A percentile compares a stretch with the other conserved stretches of the same genome.
Conservation (phyloP, 768 basidiomycete genomes). For the Clavulina sp. region DNA sequence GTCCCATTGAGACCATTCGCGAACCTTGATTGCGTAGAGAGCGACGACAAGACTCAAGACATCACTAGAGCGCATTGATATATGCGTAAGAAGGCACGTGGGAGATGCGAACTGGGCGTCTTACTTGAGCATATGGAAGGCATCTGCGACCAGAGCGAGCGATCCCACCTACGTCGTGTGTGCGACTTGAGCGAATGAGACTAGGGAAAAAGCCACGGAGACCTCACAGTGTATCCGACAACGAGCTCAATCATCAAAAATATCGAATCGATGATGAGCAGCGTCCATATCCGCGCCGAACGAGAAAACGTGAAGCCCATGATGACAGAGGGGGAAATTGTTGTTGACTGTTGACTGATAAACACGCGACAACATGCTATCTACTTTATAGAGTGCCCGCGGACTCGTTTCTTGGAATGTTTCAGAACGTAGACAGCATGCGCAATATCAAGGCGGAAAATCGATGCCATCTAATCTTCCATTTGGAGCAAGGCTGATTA, state of each 20-base stretch:
- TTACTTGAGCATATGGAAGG: conserved; percentile 1
- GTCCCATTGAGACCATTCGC: conserved; percentile 10
- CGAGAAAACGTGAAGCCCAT: no score
- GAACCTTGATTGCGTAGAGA: conserved; percentile 79
- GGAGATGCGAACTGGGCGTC: conserved; percentile 10
- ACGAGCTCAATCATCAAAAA: conserved; percentile 78
- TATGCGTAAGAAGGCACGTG: conserved; percentile 3
- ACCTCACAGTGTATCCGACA: conserved; percentile 18
- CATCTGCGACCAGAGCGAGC: not conserved
- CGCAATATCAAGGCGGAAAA: no score
- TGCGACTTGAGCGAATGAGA: conserved; percentile 99
- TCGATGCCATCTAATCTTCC: no score
- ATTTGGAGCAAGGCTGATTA: no score
- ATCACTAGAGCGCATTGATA: conserved; percentile 48
- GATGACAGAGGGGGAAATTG: no score
- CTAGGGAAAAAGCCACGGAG: conserved; percentile 87
- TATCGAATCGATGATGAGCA: conserved; percentile 66
- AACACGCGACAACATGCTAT: no score
- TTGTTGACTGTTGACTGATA: no score
- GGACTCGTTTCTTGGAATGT: no score
- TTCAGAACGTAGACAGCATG: no score
- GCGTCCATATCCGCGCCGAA: conserved; percentile 50
- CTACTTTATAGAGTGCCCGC: no score
- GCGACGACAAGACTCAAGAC: conserved; percentile 91
- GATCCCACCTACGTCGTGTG: not conserved